Base-by-base conservation (phyloP, 495 filamentous ascomycete genomes). In the Annulohypoxylon stygium region DNA sequence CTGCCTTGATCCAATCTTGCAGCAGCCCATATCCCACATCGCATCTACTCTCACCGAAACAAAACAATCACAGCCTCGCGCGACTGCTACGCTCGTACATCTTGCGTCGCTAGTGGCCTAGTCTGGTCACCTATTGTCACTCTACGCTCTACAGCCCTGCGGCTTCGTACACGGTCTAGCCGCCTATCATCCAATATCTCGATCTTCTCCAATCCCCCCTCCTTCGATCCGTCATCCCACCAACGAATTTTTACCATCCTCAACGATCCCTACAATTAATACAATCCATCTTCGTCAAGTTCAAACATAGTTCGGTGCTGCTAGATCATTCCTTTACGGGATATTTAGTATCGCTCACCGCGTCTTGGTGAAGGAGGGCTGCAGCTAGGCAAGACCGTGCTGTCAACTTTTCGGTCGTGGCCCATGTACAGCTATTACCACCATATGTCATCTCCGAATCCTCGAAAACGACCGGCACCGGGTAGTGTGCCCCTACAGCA, bases 401-500 rank as follows among this genome's bases (percentile, higher is more conserved):
- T 45, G 23, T 45, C 50, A 62, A 54, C 30, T 50, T 14, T 45
- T 39, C 26, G 53, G 59, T 55, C 67, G 63, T 73, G 69, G 71
- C 68, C 70, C 67, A 79, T 81, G 79, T 77, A 79, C 77, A 69
- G 67, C 65, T 77, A 75, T 61, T 76, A 76, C 61, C 71, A 71
- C 47, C 62, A 80, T 77, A 85, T 85, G 83, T 81, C 86, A 78
- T 77, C 80, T 53, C 81, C 85, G 30, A 88, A 88, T 66, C 75
- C 87, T 55, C 86, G 91, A 81, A 95, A 95, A 82, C 86, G 93
- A 79, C 86, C 92, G 67, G 91, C 92, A 34, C 90, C 93, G 50
- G 93, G 92, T 74, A 83, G 86, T 54, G 79, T 84, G 20, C 84
- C 88, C 26, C 80, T 86, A 51, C 85, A 85, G 25, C 70, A 61